Percentiles rank a stretch among this genome's conserved stretches.
Conservation (phyloP, 331 rosid species). For the Malus hybrid region DNA sequence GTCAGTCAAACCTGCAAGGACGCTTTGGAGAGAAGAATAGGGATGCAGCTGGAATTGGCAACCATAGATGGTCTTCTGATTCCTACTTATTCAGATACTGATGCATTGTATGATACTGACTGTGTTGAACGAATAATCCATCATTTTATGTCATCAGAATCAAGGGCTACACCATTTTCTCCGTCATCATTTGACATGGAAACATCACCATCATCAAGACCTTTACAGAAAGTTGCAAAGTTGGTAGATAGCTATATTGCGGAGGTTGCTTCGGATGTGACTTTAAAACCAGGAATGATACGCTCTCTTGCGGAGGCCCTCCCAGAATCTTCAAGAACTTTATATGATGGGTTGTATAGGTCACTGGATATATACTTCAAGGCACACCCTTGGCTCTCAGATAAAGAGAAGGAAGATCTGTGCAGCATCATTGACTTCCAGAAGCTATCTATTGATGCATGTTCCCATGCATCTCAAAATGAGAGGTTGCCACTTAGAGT, state of each 20-base stretch:
- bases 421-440: constrained; percentile 73
- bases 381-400: constrained; percentile 88
- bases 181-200: constrained; percentile 56
- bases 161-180: constrained; percentile 49
- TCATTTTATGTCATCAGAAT: constrained; percentile 50
- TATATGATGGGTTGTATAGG: constrained; percentile 87
- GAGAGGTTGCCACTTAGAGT: constrained; percentile 82
- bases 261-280: constrained; percentile 90
- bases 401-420: constrained; percentile 71
- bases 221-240: constrained; percentile 57
- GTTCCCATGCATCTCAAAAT: constrained; percentile 90
- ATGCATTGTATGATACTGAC: constrained; percentile 66
- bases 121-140: constrained; percentile 56
- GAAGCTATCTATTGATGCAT: constrained; percentile 85
- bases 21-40: constrained; percentile 75
- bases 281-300: constrained; percentile 57
- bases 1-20: constrained; percentile 52
- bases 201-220: constrained; percentile 50
- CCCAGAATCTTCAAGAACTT: constrained; percentile 63
- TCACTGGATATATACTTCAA: constrained; percentile 80
- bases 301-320: constrained; percentile 62
- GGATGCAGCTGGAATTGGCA: constrained; percentile 85
- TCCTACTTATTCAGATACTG: constrained; percentile 78
- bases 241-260: constrained; percentile 75
- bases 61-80: constrained; percentile 78